Evolutionary conservation across 1,284 basidiomycete genomes (phyloP), one percentile per base, ranked within the genome.

Genomic region (Moniliella sp.): DNA sequence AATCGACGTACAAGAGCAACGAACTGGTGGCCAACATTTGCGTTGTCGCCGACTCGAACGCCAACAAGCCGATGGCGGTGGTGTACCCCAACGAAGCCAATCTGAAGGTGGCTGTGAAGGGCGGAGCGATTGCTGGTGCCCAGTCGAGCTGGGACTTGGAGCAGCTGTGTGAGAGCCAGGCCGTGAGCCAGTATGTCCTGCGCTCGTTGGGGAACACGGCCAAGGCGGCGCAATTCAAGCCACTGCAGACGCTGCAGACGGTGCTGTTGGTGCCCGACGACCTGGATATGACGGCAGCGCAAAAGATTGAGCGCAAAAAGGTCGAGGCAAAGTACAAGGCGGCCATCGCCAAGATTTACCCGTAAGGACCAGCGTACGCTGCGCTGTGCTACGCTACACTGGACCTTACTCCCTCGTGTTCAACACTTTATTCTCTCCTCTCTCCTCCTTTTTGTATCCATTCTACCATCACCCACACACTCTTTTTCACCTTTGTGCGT

Each of bases 1-100:
- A 93, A 61, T 71, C 78, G 10, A 71, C 71, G 11, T 93, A 86
- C 73, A 88, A 86, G 62, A 69, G 78, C 0, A 80, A 75, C 63
- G 53, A 62, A 35, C 65, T 83, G 37, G 76, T 86, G 17, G 61
- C 68, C 37, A 91, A 91, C 64, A 71, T 86, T 36, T 86, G 80
- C 57, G 75, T 94, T 18, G 70, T 86, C 52, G 88, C 83, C 10
- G 71, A 72, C 35, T 61, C 70, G 8, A 72, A 83, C 32, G 82
- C 83, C 31, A 76, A 73, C 47, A 76, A 84, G 55, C 86, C 88
- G 4, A 78, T 91, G 62, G 64, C 45, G 14, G 33, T 65, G 35
- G 46, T 62, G 33, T 63, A 65, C 48, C 60, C 59, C 1, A 76
- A 91, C 62, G 83, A 88, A 45, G 62, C 53, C 17, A 75, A 84